These are phyloP conservation scores for Royoungia palumana DNA, from an alignment of 768 basidiomycete genomes.

Conservation along the genomic window DNA sequence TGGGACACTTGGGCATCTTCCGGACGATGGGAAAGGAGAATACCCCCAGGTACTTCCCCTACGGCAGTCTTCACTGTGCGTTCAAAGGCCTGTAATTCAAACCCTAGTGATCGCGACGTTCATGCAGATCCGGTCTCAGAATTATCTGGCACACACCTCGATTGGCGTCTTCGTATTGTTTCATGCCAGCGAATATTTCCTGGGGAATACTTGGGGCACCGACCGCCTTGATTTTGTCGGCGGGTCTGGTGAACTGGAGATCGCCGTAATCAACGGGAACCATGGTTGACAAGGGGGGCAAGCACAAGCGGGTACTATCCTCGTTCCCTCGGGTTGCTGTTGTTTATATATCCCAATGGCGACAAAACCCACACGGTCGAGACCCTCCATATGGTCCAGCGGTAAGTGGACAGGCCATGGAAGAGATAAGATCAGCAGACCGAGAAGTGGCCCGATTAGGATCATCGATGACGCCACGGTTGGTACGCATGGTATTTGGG, in stretches of 20 bases:
- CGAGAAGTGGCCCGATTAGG: not conserved
- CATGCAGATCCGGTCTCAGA: not conserved
- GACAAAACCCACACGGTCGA: slow-evolving; percentile 1
- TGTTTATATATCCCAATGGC: slow-evolving; percentile 5
- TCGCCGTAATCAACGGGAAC: slow-evolving; percentile 27
- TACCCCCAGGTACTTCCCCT: slow-evolving; percentile 14
- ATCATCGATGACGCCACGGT: not conserved
- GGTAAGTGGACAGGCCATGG: not conserved
- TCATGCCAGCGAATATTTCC: slow-evolving; percentile 35
- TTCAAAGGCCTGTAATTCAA: slow-evolving; percentile 28
- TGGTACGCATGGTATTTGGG: too few species aligned
- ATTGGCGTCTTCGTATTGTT: slow-evolving; percentile 38
- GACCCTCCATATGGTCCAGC: not conserved
- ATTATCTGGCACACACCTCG: slow-evolving; percentile 28
- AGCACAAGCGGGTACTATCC: not conserved
- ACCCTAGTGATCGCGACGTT: slow-evolving; percentile 19
- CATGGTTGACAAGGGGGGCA: slow-evolving; percentile 14
- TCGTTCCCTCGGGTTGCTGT: not conserved
- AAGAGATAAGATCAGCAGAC: slow-evolving; percentile 10
- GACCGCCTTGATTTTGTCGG: slow-evolving; percentile 38
- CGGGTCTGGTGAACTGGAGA: slow-evolving; percentile 36
- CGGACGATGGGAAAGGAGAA: slow-evolving; percentile 40
- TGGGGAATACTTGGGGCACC: slow-evolving; percentile 32
- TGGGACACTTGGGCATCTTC: slow-evolving; percentile 37
- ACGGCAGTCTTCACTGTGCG: slow-evolving; percentile 10